Percentiles rank a stretch among this genome's conserved stretches.
phyloP scores from a whole-genome alignment of 2,329 filamentous ascomycete species.

The Alternaria atra region DNA sequence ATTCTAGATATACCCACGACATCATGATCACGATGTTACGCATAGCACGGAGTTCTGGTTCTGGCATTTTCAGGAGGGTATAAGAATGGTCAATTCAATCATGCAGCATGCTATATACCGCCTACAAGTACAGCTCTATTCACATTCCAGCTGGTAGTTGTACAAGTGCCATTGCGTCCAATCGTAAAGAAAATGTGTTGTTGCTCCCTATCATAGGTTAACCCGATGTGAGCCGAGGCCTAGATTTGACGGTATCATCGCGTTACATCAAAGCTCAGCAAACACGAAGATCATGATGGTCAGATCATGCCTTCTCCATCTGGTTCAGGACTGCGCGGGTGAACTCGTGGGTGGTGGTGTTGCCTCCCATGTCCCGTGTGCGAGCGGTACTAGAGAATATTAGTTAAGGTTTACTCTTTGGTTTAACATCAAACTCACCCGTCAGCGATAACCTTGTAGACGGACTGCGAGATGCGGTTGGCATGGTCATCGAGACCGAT shows the following conservation, averaged over 20 bases:
- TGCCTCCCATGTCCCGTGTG: slow-evolving; percentile 96
- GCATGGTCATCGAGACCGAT: slow-evolving; percentile 97
- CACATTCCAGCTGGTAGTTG: slow-evolving; percentile 44
- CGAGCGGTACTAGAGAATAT: slow-evolving; percentile 72
- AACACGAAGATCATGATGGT: slow-evolving; percentile 17
- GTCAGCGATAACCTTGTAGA: slow-evolving; percentile 84
- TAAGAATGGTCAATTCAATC: slow-evolving; percentile 46
- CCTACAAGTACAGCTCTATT: slow-evolving; percentile 54
- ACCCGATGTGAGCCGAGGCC: slow-evolving; percentile 16
- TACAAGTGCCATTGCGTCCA: slow-evolving; percentile 41
- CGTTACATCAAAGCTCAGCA: slow-evolving; percentile 27
- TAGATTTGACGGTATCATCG: slow-evolving; percentile 18
- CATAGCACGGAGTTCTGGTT: slow-evolving; percentile 49
- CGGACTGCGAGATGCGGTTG: slow-evolving; percentile 94
- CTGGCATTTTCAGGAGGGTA: slow-evolving; percentile 29
- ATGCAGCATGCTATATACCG: slow-evolving; percentile 53
- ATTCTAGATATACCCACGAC: slow-evolving; percentile 64
- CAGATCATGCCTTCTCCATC: slow-evolving; percentile 73
- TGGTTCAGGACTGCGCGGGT: slow-evolving; percentile 92
- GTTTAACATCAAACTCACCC: slow-evolving; percentile 67
- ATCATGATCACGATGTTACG: slow-evolving; percentile 39
- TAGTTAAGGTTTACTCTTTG: slow-evolving; percentile 29
- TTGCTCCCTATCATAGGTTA: slow-evolving; percentile 12
- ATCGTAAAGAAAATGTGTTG: slow-evolving; percentile 31
- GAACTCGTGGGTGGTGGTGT: slow-evolving; percentile 90